A percentile compares a stretch with the other conserved stretches of the same genome.
Evolutionary conservation across 2,329 filamentous ascomycete species (phyloP).

Genomic region (Geosmithia putterillii): DNA sequence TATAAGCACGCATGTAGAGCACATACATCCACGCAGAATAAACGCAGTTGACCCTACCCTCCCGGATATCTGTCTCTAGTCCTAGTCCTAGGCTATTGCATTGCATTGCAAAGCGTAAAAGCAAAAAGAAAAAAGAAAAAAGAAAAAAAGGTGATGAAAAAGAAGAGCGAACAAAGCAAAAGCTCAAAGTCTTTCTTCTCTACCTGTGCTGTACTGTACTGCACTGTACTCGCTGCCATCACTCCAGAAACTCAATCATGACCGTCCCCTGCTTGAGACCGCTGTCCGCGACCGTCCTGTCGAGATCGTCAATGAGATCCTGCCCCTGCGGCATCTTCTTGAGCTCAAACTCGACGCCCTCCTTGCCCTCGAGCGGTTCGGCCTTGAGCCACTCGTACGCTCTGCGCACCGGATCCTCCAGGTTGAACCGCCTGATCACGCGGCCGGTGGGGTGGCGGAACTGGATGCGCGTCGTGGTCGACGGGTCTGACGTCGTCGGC

Average conservation of each 20-base stretch:
- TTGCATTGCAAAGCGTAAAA: too few species aligned
- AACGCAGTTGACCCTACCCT: too few species aligned
- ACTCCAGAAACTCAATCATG: conserved; percentile 82
- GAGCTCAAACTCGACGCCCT: conserved; percentile 71
- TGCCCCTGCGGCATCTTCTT: conserved; percentile 67
- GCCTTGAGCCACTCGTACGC: conserved; percentile 98
- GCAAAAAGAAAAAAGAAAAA: too few species aligned
- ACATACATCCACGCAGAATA: too few species aligned
- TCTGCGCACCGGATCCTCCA: conserved; percentile 64
- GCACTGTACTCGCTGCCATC: conserved; percentile 17
- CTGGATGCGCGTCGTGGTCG: conserved; percentile 76
- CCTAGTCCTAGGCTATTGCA: too few species aligned
- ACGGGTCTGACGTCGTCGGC: conserved; percentile 53
- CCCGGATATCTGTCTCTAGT: too few species aligned
- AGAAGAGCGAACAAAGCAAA: background rate
- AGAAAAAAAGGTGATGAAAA: background rate
- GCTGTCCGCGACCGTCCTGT: conserved; percentile 64
- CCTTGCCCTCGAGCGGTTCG: conserved; percentile 68
- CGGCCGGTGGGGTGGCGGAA: conserved; percentile 78
- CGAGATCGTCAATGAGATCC: conserved; percentile 68
- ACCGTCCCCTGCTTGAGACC: conserved; percentile 87
- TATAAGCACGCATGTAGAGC: too few species aligned
- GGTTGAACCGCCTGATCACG: conserved; percentile 73
- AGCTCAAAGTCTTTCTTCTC: too few species aligned
- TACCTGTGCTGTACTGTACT: too few species aligned